Percentiles rank a stretch among this genome's conserved stretches.
These are phyloP conservation scores for Candida parachauliodes DNA, from an alignment of 805 yeast genomes.

Conservation along the genomic window DNA sequence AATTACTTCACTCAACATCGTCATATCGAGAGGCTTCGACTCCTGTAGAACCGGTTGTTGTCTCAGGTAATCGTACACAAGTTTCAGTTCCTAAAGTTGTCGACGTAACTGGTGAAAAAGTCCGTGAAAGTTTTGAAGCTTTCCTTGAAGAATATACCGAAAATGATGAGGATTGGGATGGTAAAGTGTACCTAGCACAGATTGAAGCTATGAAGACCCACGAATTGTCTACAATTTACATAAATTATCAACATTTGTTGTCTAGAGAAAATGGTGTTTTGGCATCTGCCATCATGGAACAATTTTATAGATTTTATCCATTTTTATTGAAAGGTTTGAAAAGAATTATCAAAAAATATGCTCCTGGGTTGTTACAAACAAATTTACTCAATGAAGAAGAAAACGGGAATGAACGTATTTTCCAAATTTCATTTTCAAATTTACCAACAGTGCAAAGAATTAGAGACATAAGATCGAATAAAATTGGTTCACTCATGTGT, in stretches of 20 bases:
- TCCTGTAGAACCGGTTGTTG: constrained; percentile 13
- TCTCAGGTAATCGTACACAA: constrained; percentile 49
- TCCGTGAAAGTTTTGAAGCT: constrained; percentile 83
- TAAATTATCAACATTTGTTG: constrained; percentile 78
- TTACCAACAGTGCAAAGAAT: constrained; percentile 79
- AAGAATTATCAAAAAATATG: constrained; percentile 66
- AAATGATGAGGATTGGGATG: constrained; percentile 42
- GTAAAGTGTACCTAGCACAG: constrained; percentile 71
- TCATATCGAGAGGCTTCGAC: constrained; percentile 30
- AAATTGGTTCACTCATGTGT: constrained; percentile 77
- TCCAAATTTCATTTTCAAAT: constrained; percentile 86
- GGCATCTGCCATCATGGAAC: constrained; percentile 85
- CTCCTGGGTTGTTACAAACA: constrained; percentile 57
- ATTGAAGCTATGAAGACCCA: constrained; percentile 74
- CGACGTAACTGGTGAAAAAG: constrained; percentile 92
- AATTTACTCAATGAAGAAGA: constrained; percentile 40
- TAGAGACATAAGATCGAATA: constrained; percentile 86
- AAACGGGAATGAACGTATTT: constrained; percentile 63
- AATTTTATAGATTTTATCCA: constrained; percentile 89
- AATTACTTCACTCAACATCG: constrained; percentile 38
- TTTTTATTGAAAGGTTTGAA: constrained; percentile 73
- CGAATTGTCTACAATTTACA: constrained; percentile 74
- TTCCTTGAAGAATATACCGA: constrained; percentile 68
- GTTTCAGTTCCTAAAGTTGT: constrained; percentile 78
- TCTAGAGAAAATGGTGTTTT: constrained; percentile 79